Evolutionary conservation across 495 filamentous ascomycete species (phyloP), one percentile per base, ranked within the genome.

Genomic region (Hypoxylon fragiforme): DNA sequence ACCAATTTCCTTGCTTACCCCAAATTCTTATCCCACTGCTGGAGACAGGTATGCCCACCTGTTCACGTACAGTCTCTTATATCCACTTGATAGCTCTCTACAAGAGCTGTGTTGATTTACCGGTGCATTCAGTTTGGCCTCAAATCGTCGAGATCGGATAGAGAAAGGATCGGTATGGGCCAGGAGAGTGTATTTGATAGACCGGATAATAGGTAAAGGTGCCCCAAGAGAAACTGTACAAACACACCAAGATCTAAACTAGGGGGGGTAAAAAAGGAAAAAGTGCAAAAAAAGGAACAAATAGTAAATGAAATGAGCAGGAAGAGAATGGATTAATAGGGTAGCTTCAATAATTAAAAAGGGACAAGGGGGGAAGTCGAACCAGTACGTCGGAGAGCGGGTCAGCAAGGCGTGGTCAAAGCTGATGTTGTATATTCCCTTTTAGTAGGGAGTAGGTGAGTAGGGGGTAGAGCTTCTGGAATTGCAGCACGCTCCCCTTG

Each of bases 301-400:
- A 53, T 28, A 49, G 54, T 48, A 54, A 44, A 57, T 53, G 49
- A 68, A 61, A 68, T 57, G 59, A 57, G 45, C 11, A 56, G 58
- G 56, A 54, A 53, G 39, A 47, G 34, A 64, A 56, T 58, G 53
- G 59, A 68, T 62, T 59, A 62, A 56, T 63, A 63, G 47, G 60
- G 47, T 61, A 63, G 50, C 45, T 65, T 58, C 42, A 50, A 60
- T 63, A 62, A 60, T 67, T 61, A 62, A 64, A 55, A 61, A 42
- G 46, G 40, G 46, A 56, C 52, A 61, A 55, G 65, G 65, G 64
- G 50, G 34, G 35, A n/a, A 63, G 52, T 44, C 38, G 62, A 63
- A 63, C 62, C 62, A 60, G 48, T 60, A 62, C 42, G 58, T 60
- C 49, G 62, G 62, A 38, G 65, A 39, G 65, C 59, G 65, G 62